Conservation (phyloP, 2,329 filamentous ascomycete genomes). For the Arthrobotrys megalospora region DNA sequence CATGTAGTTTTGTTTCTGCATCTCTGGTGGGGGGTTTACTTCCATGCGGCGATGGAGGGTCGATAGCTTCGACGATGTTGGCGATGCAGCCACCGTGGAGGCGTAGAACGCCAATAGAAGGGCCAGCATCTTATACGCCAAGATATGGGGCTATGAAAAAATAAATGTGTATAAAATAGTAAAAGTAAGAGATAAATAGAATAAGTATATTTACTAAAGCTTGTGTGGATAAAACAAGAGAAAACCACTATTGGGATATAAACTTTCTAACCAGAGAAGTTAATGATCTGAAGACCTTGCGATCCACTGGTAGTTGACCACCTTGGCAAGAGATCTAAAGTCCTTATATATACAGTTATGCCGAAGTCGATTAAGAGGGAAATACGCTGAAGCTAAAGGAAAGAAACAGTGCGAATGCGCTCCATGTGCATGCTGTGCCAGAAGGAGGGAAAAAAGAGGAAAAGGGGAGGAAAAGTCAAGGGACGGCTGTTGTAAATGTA, state of each 20-base stretch:
- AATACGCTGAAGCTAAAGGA: conserved; percentile 5
- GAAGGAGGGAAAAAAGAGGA: neutral
- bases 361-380: conserved; percentile 14
- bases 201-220: too few species aligned
- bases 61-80: neutral
- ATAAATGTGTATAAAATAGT: neutral
- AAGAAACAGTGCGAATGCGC: neutral
- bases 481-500: conserved; percentile 5
- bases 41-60: conserved; percentile 16
- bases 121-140: neutral
- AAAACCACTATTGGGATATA: neutral
- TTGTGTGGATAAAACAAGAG: neutral
- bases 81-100: conserved; percentile 1
- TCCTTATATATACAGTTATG: conserved; percentile 18
- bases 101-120: conserved; percentile 1
- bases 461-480: neutral
- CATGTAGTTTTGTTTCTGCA: conserved; percentile 3
- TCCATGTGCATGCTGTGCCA: conserved; percentile 11
- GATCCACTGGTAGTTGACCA: conserved; percentile 12
- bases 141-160: neutral
- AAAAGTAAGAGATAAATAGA: neutral
- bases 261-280: conserved; percentile 28
- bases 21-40: neutral
- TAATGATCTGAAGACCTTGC: conserved; percentile 18
- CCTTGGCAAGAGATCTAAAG: conserved; percentile 20